Conservation (phyloP, 2,329 filamentous ascomycete genomes). For the Clonostachys sp. region DNA sequence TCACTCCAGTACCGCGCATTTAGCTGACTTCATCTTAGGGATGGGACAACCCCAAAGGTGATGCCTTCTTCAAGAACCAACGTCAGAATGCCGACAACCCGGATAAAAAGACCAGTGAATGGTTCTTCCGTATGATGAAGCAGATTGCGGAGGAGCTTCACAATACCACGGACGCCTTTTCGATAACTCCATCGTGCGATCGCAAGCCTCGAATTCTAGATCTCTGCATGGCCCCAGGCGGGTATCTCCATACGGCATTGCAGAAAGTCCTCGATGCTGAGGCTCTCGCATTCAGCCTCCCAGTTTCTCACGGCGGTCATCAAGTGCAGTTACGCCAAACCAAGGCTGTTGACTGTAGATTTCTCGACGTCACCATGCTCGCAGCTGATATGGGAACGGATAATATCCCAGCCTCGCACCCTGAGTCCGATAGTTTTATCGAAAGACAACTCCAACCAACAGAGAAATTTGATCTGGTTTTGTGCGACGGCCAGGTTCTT, state of each 20-base stretch:
- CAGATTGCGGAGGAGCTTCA: conserved; percentile 36
- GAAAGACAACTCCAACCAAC: conserved; percentile 12
- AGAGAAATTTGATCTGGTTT: conserved; percentile 31
- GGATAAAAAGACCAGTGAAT: conserved; percentile 5
- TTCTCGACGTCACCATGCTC: conserved; percentile 47
- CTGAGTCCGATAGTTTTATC: conserved; percentile 16
- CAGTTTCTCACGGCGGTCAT: conserved; percentile 31
- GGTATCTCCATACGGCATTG: conserved; percentile 35
- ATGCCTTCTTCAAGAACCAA: conserved; percentile 34
- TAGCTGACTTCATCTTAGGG: conserved; percentile 21
- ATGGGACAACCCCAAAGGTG: conserved; percentile 35
- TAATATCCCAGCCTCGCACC: conserved; percentile 21
- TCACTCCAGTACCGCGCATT: too few relatives aligned
- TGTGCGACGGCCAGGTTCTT: conserved; percentile 43
- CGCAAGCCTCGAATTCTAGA: conserved; percentile 36
- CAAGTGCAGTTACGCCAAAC: conserved; percentile 17
- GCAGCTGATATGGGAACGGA: conserved; percentile 33
- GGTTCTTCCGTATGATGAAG: conserved; percentile 37
- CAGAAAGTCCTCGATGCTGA: conserved; percentile 22
- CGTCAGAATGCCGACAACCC: conserved; percentile 27
- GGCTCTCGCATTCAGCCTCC: conserved; percentile 32
- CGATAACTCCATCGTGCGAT: conserved; percentile 2
- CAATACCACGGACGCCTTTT: conserved; percentile 19
- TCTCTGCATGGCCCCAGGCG: conserved; percentile 52
- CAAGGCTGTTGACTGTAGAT: conserved; percentile 9